Conservation (phyloP, 768 basidiomycete genomes). For the Hydnomerulius pinastri region DNA sequence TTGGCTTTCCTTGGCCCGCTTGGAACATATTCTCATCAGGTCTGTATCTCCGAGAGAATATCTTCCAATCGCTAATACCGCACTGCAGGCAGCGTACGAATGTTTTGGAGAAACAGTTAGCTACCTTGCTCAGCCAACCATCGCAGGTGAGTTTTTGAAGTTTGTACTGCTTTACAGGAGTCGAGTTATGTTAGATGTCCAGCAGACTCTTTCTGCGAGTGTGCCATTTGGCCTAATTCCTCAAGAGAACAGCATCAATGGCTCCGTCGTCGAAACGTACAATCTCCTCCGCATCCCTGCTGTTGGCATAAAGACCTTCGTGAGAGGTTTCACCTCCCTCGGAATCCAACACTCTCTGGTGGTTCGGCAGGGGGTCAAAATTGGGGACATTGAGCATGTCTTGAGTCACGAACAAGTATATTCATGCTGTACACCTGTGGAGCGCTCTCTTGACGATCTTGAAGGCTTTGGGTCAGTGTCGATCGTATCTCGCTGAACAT, state of each 20-base stretch:
- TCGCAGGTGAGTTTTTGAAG: constrained; percentile 35
- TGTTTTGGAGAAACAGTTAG: constrained; percentile 45
- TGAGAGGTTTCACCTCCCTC: constrained; percentile 61
- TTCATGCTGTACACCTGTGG: constrained; percentile 5
- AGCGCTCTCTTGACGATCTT: constrained; percentile 1
- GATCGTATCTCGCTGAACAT: constrained; percentile 52
- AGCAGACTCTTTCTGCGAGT: constrained; percentile 47
- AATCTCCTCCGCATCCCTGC: constrained; percentile 52
- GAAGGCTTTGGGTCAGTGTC: constrained; percentile 81
- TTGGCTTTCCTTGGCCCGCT: constrained; percentile 66
- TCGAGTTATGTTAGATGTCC: constrained; percentile 50
- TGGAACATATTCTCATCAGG: constrained; percentile 75
- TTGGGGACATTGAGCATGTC: constrained; percentile 56
- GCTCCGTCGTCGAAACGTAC: constrained; percentile 74
- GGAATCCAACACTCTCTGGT: constrained; percentile 71
- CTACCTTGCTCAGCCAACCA: constrained; percentile 44
- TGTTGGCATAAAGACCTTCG: constrained; percentile 45
- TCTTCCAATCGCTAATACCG: constrained; percentile 23
- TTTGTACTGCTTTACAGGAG: neutral
- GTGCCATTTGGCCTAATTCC: constrained; percentile 65
- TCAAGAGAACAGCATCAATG: constrained; percentile 79
- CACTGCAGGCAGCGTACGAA: constrained; percentile 46
- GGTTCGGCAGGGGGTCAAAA: constrained; percentile 55
- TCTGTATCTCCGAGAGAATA: constrained; percentile 16
- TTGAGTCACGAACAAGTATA: constrained; percentile 81